These are phyloP conservation scores for Macaranga tanarius DNA, from an alignment of 441 rosid species.

Conservation along the genomic window DNA sequence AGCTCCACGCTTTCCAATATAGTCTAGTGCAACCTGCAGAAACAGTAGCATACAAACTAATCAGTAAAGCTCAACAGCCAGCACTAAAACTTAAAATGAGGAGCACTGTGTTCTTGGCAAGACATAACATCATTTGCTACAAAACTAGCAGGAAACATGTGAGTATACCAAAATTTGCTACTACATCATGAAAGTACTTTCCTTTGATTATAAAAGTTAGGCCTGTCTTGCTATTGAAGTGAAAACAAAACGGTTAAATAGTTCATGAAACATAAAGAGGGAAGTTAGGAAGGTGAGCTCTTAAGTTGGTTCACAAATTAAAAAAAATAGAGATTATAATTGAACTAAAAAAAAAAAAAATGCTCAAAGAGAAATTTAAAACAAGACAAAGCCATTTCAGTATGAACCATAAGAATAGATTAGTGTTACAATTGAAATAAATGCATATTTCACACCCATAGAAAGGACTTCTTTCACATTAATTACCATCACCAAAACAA, in stretches of 20 bases:
- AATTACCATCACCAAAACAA: not conserved
- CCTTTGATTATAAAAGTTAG: not conserved
- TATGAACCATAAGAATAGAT: not conserved
- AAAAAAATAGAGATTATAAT: not conserved
- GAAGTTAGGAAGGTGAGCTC: not conserved
- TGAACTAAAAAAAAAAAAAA: not conserved
- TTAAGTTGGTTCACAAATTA: not conserved
- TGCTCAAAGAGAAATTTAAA: not conserved
- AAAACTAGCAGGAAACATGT: not conserved
- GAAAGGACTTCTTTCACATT: not conserved
- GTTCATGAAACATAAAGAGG: not conserved
- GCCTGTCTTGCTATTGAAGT: not conserved
- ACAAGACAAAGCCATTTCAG: not conserved
- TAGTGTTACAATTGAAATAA: not conserved
- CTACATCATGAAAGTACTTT: not conserved
- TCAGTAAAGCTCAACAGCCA: slow-evolving; percentile 1
- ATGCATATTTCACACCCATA: not conserved
- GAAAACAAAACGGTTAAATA: not conserved
- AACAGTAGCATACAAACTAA: slow-evolving; percentile 2
- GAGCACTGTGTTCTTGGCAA: not conserved
- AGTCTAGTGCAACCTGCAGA: slow-evolving; percentile 92
- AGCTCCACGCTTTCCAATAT: slow-evolving; percentile 95
- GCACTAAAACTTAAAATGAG: not conserved
- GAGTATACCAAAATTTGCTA: not conserved
- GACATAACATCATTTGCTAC: not conserved